Evolutionary conservation across 1,284 basidiomycete genomes (phyloP).

Genomic region (Heliocybe sulcata): DNA sequence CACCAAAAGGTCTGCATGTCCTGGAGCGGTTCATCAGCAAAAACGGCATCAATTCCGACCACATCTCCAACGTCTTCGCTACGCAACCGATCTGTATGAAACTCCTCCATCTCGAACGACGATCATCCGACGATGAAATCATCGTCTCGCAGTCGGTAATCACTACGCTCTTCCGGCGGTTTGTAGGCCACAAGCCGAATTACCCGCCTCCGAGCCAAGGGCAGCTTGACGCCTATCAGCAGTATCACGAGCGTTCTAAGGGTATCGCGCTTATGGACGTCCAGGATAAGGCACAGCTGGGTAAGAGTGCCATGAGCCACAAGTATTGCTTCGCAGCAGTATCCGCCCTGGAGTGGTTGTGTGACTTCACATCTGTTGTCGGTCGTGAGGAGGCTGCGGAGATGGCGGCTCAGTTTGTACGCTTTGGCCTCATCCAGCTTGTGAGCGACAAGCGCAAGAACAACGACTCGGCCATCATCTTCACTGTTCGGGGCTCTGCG

Average conservation of each 20-base stretch:
- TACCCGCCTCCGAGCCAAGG: constrained; percentile 44
- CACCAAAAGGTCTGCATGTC: constrained; percentile 97
- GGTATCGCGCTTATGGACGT: constrained; percentile 68
- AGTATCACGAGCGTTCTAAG: constrained; percentile 75
- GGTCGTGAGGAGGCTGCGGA: constrained; percentile 96
- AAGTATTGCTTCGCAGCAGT: constrained; percentile 86
- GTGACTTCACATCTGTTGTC: constrained; percentile 95
- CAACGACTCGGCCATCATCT: constrained; percentile 84
- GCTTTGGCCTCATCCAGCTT: constrained; percentile 85
- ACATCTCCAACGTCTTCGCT: constrained; percentile 85
- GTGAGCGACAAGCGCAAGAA: constrained; percentile 86
- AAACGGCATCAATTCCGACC: constrained; percentile 95
- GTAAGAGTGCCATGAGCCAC: constrained; percentile 41
- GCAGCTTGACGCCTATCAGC: constrained; percentile 60
- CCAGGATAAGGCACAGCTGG: constrained; percentile 49
- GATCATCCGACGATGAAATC: constrained; percentile 93
- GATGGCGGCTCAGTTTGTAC: constrained; percentile 95
- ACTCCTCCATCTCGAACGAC: constrained; percentile 91
- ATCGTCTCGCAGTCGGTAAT: constrained; percentile 92
- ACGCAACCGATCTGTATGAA: constrained; percentile 98
- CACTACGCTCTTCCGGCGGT: constrained; percentile 92
- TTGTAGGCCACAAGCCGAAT: constrained; percentile 84
- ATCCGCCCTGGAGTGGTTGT: constrained; percentile 91
- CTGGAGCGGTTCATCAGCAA: constrained; percentile 99
- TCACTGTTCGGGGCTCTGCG: constrained; percentile 79